phyloP scores from a whole-genome alignment of 2,329 filamentous ascomycete genomes.

The Hymenoscyphus fraxineus region DNA sequence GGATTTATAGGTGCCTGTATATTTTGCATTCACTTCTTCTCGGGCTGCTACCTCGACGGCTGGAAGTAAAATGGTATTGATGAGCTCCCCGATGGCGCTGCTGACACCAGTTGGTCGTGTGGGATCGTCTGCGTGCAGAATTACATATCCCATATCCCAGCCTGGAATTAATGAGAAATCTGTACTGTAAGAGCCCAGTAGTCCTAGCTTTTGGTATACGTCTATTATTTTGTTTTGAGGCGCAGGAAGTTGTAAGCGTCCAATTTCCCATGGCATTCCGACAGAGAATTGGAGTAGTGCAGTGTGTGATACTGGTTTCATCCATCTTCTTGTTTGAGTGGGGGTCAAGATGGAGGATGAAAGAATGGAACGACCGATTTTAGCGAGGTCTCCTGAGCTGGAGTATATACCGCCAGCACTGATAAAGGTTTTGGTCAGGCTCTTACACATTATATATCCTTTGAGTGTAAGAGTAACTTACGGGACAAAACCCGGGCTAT shows the following conservation, averaged over 20 bases:
- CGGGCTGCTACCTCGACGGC: conserved; percentile 13
- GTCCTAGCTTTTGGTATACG: conserved; percentile 17
- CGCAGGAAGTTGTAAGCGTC: conserved; percentile 7
- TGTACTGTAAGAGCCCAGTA: conserved; percentile 10
- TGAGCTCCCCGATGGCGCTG: conserved; percentile 3
- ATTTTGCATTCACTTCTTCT: conserved; percentile 9
- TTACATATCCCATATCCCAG: conserved; percentile 14
- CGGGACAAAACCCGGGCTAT: conserved; percentile 17
- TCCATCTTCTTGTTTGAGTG: conserved; percentile 15
- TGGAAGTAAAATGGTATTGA: conserved; percentile 10
- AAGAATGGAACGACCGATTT: conserved; percentile 22
- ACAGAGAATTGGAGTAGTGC: conserved; percentile 10
- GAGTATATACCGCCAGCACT: conserved; percentile 38
- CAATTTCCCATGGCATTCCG: conserved; percentile 21
- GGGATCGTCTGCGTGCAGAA: conserved; percentile 5
- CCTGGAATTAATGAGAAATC: conserved; percentile 14
- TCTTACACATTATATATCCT: not conserved
- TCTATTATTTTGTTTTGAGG: conserved; percentile 10
- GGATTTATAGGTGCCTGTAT: conserved; percentile 12
- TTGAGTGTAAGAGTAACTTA: conserved; percentile 7
- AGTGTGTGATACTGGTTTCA: conserved; percentile 18
- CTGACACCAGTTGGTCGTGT: not conserved
- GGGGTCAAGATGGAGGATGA: conserved; percentile 13
- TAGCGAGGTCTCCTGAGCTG: conserved; percentile 34
- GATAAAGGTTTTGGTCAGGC: conserved; percentile 9